Evolutionary conservation across 176 grass and related monocot genomes (phyloP).

Genomic region (Elaeis guineensis): DNA sequence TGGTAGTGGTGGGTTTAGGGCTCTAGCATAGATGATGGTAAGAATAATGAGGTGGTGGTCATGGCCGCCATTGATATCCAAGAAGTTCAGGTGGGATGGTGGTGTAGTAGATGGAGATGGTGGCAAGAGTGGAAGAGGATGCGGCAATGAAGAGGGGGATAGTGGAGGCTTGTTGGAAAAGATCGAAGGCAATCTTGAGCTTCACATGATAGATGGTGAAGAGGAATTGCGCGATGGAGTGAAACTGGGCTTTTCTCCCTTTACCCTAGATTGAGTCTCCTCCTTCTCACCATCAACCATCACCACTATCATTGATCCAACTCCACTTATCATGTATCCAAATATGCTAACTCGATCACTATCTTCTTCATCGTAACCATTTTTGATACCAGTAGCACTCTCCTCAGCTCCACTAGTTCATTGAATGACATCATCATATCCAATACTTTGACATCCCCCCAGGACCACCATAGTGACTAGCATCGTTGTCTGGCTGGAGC

Average conservation of each 20-base stretch:
- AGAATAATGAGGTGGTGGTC: constrained; percentile 82
- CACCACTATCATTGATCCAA: constrained; percentile 40
- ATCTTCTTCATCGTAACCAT: constrained; percentile 61
- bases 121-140: no score
- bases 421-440: constrained; percentile 46
- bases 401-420: constrained; percentile 46
- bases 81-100: constrained; percentile 52
- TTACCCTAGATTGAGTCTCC: constrained; percentile 34
- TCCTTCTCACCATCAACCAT: no score
- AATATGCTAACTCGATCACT: constrained; percentile 45
- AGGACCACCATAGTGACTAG: constrained; percentile 46
- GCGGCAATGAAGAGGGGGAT: constrained; percentile 20
- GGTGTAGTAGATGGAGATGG: constrained; percentile 16
- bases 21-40: constrained; percentile 23
- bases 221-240: constrained; percentile 50
- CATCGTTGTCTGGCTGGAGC: constrained; percentile 54
- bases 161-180: constrained; percentile 62
- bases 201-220: constrained; percentile 61
- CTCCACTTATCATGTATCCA: constrained; percentile 65
- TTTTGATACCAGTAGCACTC: constrained; percentile 40
- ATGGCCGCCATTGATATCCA: constrained; percentile 45
- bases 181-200: constrained; percentile 45
- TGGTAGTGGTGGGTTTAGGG: no score
- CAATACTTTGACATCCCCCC: constrained; percentile 34
- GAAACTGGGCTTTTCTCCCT: constrained; percentile 44